These are phyloP conservation scores for Pugionium cornutum DNA, from an alignment of 345 rosid genomes.

Conservation along the genomic window DNA sequence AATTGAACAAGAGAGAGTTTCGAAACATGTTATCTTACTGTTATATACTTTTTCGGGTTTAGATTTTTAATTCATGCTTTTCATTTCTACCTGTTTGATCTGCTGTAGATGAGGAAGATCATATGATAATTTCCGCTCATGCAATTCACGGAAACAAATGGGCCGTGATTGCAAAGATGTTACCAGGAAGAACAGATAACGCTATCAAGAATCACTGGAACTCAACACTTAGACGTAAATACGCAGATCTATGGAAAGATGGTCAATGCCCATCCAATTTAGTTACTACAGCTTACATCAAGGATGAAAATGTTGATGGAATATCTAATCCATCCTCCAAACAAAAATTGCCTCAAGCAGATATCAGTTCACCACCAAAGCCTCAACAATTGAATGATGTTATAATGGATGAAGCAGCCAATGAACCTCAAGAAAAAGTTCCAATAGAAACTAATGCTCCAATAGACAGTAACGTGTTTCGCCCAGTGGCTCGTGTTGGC, in stretches of 20 bases:
- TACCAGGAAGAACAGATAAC: constrained; percentile 86
- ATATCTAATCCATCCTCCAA: constrained; percentile 46
- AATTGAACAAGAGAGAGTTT: not conserved
- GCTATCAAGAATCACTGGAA: constrained; percentile 96
- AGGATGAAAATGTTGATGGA: constrained; percentile 39
- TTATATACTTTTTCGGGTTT: not conserved
- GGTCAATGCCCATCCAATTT: constrained; percentile 42
- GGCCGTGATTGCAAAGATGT: constrained; percentile 76
- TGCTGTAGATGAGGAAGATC: constrained; percentile 80
- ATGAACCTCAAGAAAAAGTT: constrained; percentile 37
- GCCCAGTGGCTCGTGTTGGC: constrained; percentile 63
- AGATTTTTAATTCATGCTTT: too few species aligned
- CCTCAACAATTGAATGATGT: constrained; percentile 40
- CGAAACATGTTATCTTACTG: not conserved
- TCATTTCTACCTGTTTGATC: not conserved
- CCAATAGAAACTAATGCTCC: constrained; percentile 22
- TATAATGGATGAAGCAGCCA: constrained; percentile 37
- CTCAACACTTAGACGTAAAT: constrained; percentile 71
- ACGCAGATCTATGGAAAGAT: constrained; percentile 41
- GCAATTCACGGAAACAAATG: constrained; percentile 86
- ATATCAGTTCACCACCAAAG: constrained; percentile 36
- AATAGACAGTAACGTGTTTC: constrained; percentile 36
- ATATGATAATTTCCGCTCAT: constrained; percentile 65
- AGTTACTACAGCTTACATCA: constrained; percentile 31
- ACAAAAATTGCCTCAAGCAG: constrained; percentile 50